Evolutionary conservation across 108 stramenopile genomes (phyloP), one percentile per base, ranked within the genome.

Genomic region (Nitzschia sp.): DNA sequence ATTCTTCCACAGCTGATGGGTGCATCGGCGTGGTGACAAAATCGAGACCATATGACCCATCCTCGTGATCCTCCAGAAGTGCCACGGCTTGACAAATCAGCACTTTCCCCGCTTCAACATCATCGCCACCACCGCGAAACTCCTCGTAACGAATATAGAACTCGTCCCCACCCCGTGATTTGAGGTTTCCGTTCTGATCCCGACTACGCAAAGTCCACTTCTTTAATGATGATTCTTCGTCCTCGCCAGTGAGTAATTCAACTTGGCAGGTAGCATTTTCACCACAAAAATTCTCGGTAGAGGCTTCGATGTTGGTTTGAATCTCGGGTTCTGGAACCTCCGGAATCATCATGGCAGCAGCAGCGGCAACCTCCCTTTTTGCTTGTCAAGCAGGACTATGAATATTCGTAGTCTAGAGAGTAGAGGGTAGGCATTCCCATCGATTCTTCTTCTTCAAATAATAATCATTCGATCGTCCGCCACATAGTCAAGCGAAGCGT

Each of bases 71-170:
- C 1, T 36, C n/a, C 15, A 68, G 44, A 3, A 68, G 27, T 15
- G 73, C 73, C 36, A 75, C 73, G 3, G 73, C 73, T 29, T 41
- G 38, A 13, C 38, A 41, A 9, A 13, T 41, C 38, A 41, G 38
- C 6, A 13, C 38, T 13, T 41, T 13, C 6, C 9, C 9, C 9
- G 9, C 13, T 6, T 6, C 13, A 9, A 9, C 45, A 54, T 46
- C 27, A 28, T 29, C 3, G 27, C 28, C 5, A 16, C 22, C 34
- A 19, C 45, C 21, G 22, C 9, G 33, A 50, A 15, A 38, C 29
- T 61, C 70, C 53, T 61, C 52, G 60, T 71, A 71, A 25, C 60
- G 31, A 45, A 73, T 45, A 29, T 73, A 73, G 25, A 66, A 66
- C 41, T 73, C 72, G 41, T 73, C 72, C 19, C 65, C 72, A 9